phyloP scores from a whole-genome alignment of 306 rosid species.

The Delonix regia region DNA sequence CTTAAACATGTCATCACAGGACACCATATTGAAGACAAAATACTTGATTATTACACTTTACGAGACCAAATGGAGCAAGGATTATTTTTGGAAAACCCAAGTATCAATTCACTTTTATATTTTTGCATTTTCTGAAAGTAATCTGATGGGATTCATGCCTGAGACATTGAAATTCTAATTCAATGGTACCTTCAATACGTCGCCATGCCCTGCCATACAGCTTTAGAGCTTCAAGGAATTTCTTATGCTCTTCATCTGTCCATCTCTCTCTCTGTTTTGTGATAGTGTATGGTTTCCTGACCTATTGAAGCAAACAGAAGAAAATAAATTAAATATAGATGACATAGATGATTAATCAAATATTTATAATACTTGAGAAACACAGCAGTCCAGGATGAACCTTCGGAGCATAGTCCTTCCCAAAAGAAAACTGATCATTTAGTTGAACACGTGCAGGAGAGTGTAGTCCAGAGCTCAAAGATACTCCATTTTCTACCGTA shows the following conservation, averaged over 20 bases:
- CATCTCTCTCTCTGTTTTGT: slow-evolving; percentile 86
- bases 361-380: background rate
- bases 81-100: background rate
- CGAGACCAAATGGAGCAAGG: too few relatives aligned
- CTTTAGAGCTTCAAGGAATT: slow-evolving; percentile 82
- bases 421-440: slow-evolving; percentile 49
- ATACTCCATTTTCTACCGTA: slow-evolving; percentile 41
- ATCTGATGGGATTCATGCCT: background rate
- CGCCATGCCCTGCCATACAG: slow-evolving; percentile 87
- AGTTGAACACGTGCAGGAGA: slow-evolving; percentile 43
- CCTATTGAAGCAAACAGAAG: slow-evolving; percentile 41
- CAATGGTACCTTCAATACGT: slow-evolving; percentile 69
- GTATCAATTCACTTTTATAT: too few relatives aligned
- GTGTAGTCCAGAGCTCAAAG: slow-evolving; percentile 43
- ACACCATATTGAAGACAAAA: too few relatives aligned
- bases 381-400: slow-evolving; percentile 42
- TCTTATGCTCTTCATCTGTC: slow-evolving; percentile 87
- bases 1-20: background rate
- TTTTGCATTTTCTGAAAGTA: background rate
- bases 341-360: background rate
- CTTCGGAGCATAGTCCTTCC: slow-evolving; percentile 63
- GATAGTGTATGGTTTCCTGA: slow-evolving; percentile 81
- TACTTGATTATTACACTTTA: too few relatives aligned
- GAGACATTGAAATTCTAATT: background rate
- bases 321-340: slow-evolving; percentile 2